Evolutionary conservation across 2,329 filamentous ascomycete species (phyloP), one percentile per base, ranked within the genome.

Genomic region (Biscogniauxia mediterranea): DNA sequence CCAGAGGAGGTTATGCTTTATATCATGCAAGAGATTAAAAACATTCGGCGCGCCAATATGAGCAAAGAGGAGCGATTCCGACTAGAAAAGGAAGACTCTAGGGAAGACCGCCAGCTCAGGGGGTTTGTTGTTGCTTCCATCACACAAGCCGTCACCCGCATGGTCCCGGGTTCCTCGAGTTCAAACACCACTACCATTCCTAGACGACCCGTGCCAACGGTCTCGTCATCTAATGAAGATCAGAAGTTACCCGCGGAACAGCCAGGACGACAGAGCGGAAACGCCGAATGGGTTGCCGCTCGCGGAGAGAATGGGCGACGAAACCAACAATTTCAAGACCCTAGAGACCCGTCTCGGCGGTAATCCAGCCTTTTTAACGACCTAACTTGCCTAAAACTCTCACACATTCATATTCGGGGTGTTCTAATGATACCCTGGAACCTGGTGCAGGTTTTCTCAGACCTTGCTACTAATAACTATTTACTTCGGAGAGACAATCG

Each of bases 1-100:
- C 87, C 94, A 0, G 95, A 99, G 75, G 91, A 95, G 65, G 94
- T 97, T 5, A 83, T 98, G 63, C 84, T 96, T 17, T 93, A 93
- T 80, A 92, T 97, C 65, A 89, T 95, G 78, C 89, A 93, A 69
- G 95, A 98, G 79, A 95, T 99, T 72, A 91, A 91, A 71, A 86
- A 87, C 64, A 85, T 94, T 71, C 90, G 94, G 70, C 88, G 95
- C 56, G 84, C 87, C 70, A 93, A 96, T 77, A 86, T 96, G 83
- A 83, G 84, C 74, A 97, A 97, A 79, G 89, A 94, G 19, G 89
- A 96, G 1, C 89, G 91, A 61, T 93, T 93, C 77, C 84, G 86
- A 51, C 81, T 95, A 15, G 89, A 93, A 75, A 92, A 91, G 73
- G 91, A 95, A 73, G 91, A 95, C 74, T 83, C 86, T 68, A 82